phyloP scores from a whole-genome alignment of 2,329 filamentous ascomycete genomes.

The Botryotinia convoluta region DNA sequence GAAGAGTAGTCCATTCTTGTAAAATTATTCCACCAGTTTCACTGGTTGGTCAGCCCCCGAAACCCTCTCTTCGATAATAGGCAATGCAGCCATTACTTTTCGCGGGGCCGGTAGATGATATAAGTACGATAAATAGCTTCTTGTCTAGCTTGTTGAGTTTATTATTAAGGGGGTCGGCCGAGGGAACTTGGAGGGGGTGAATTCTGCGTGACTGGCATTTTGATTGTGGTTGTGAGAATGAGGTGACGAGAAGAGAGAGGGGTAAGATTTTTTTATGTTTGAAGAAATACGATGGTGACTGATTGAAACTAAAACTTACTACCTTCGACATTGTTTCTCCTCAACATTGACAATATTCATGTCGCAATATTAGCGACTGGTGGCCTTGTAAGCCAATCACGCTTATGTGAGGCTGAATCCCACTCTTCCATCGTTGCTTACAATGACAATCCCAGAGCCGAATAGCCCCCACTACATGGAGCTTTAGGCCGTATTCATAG shows the following conservation, averaged over 20 bases:
- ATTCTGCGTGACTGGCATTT: neutral
- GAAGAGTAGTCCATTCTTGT: neutral
- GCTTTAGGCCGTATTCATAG: neutral
- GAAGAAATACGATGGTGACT: too few relatives aligned
- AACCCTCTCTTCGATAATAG: neutral
- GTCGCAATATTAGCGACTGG: too few relatives aligned
- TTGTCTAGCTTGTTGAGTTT: too few relatives aligned
- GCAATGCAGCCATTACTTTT: neutral
- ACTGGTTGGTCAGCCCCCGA: fast-evolving
- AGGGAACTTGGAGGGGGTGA: neutral
- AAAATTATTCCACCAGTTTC: neutral
- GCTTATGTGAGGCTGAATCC: neutral
- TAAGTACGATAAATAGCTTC: neutral
- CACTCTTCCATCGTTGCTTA: neutral
- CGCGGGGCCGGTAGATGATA: neutral
- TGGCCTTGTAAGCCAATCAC: neutral
- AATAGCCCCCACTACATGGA: neutral
- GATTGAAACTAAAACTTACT: too few relatives aligned
- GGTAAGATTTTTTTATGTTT: too few relatives aligned
- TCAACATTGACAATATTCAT: too few relatives aligned
- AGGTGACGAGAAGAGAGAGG: too few relatives aligned
- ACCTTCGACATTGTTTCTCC: too few relatives aligned
- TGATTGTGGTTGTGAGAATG: too few relatives aligned
- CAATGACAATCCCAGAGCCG: neutral
- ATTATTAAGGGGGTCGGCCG: too few relatives aligned